These are phyloP conservation scores for Eucalyptus urophylla DNA, from an alignment of 345 rosid species.

Conservation along the genomic window DNA sequence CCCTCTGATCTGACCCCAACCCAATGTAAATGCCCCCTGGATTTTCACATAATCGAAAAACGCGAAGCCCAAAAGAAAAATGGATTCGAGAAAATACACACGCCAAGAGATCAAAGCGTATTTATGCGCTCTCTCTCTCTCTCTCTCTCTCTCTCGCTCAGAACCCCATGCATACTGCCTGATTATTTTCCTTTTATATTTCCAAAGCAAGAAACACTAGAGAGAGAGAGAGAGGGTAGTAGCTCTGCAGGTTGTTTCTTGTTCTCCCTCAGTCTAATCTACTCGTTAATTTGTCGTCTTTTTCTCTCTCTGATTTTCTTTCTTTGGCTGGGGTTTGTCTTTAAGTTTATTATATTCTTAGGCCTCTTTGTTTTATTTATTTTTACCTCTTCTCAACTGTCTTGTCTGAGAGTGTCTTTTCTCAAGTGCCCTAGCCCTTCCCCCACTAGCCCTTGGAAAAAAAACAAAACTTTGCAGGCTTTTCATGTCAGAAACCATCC, in stretches of 20 bases:
- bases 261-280: neutral
- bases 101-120: neutral
- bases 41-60: neutral
- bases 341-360: slow-evolving; percentile 4
- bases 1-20: neutral
- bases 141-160: neutral
- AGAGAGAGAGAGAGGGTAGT: neutral
- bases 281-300: neutral
- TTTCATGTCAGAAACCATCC: slow-evolving; percentile 25
- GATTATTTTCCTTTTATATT: neutral
- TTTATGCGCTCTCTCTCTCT: neutral
- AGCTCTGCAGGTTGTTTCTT: slow-evolving; percentile 26
- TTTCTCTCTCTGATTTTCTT: neutral
- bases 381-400: slow-evolving; percentile 17
- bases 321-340: neutral
- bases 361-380: neutral
- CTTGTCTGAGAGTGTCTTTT: slow-evolving; percentile 56
- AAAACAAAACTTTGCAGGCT: slow-evolving; percentile 45
- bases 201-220: slow-evolving; percentile 14
- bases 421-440: slow-evolving; percentile 34
- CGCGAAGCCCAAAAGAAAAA: neutral
- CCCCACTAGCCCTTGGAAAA: slow-evolving; percentile 9
- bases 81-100: neutral
- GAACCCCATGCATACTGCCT: neutral
- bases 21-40: neutral